Percentiles rank a stretch among this genome's conserved stretches.
Evolutionary conservation across 495 filamentous ascomycete genomes (phyloP).

Genomic region (Halenospora varia): DNA sequence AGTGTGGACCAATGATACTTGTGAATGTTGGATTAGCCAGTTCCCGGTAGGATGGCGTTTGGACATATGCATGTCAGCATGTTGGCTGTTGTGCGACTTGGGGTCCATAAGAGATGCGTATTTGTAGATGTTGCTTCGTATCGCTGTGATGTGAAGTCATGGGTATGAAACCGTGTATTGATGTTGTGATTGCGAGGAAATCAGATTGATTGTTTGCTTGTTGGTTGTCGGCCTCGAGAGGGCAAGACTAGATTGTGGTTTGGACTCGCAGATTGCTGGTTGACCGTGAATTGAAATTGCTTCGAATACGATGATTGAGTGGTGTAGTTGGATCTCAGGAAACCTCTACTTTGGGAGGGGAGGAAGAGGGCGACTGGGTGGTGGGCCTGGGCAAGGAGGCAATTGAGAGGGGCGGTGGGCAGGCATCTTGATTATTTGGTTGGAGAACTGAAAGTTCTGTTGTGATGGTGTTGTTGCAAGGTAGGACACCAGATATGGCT

Average conservation of each 20-base stretch:
- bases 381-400: slow-evolving; percentile 82
- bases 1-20: not conserved
- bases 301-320: slow-evolving; percentile 14
- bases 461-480: slow-evolving; percentile 19
- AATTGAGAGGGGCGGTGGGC: slow-evolving; percentile 65
- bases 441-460: not conserved
- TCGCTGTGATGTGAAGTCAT: not conserved
- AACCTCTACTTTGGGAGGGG: slow-evolving; percentile 70
- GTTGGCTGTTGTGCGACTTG: slow-evolving; percentile 1
- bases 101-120: not conserved
- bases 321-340: slow-evolving; percentile 28
- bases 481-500: slow-evolving; percentile 9
- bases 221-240: not conserved
- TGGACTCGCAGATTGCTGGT: not conserved
- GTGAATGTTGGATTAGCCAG: not conserved
- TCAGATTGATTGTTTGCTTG: slow-evolving; percentile 1
- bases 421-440: slow-evolving; percentile 51
- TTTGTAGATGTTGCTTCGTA: not conserved
- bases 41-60: slow-evolving; percentile 10
- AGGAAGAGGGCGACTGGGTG: slow-evolving; percentile 78
- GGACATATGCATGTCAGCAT: slow-evolving; percentile 14
- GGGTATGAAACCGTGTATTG: slow-evolving; percentile 4
- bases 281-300: slow-evolving; percentile 10
- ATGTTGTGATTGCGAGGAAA: not conserved
- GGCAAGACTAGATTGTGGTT: not conserved